A percentile compares a stretch with the other conserved stretches of the same genome.
These are phyloP conservation scores for Cyathus striatus DNA, from an alignment of 768 basidiomycete genomes.

Conservation along the genomic window DNA sequence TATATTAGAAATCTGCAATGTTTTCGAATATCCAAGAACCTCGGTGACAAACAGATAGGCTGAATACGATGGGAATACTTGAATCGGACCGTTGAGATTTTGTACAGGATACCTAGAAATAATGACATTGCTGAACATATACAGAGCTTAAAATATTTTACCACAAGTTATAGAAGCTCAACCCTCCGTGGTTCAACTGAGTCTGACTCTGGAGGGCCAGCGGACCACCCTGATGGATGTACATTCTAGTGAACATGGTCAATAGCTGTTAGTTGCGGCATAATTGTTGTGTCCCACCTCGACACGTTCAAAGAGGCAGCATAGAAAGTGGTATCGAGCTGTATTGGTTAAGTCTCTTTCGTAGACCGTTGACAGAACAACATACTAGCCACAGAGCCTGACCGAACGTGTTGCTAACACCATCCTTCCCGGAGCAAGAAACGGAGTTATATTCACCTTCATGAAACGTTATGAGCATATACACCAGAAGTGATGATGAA, in stretches of 20 bases:
- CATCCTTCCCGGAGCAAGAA: conserved; percentile 44
- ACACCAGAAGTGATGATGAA: too few species aligned
- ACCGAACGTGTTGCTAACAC: conserved; percentile 50
- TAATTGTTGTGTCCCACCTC: conserved; percentile 19
- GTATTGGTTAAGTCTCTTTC: not conserved
- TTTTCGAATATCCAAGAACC: conserved; percentile 36
- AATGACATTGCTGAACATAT: not conserved
- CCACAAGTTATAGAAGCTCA: conserved; percentile 46
- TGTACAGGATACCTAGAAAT: conserved; percentile 38
- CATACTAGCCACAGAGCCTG: conserved; percentile 47
- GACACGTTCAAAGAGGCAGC: conserved; percentile 46
- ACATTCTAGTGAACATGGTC: conserved; percentile 25
- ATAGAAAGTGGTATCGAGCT: conserved; percentile 43
- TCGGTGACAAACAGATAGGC: conserved; percentile 49
- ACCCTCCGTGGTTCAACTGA: conserved; percentile 44
- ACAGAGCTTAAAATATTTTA: conserved; percentile 15
- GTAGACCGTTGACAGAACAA: too few species aligned
- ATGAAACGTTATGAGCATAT: not conserved
- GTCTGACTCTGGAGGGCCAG: conserved; percentile 44
- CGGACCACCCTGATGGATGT: conserved; percentile 52
- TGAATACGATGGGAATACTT: conserved; percentile 50
- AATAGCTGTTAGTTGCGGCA: not conserved
- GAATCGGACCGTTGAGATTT: conserved; percentile 40
- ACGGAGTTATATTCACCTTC: conserved; percentile 53
- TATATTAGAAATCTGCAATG: conserved; percentile 40